phyloP scores from a whole-genome alignment of 2,329 filamentous ascomycete species.

The Chaetomium globosum region DNA sequence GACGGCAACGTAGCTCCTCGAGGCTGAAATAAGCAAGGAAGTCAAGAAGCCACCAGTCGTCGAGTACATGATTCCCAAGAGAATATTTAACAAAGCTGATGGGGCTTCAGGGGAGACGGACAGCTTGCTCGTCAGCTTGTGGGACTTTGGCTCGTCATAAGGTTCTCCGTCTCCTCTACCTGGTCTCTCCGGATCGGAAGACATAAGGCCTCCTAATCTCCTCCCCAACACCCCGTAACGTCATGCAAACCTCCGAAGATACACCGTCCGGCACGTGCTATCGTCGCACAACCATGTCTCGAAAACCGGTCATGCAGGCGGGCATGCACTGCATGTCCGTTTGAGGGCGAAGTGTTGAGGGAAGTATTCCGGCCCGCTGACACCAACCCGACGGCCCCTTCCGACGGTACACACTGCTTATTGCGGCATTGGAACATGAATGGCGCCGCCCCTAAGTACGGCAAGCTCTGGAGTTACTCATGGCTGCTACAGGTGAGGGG shows the following conservation, averaged over 20 bases:
- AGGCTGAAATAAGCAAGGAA: conserved; percentile 79
- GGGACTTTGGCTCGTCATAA: conserved; percentile 54
- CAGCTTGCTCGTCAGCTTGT: conserved; percentile 61
- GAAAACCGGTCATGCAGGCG: neutral
- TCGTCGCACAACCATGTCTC: conserved; percentile 1
- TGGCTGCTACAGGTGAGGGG: conserved; percentile 1
- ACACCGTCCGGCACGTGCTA: conserved; percentile 3
- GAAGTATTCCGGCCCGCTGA: neutral
- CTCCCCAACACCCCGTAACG: neutral
- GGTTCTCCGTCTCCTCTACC: neutral
- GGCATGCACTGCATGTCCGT: neutral
- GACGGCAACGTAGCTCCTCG: conserved; percentile 65
- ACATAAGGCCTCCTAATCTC: neutral
- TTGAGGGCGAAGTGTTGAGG: neutral
- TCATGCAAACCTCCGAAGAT: neutral
- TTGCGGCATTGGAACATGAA: neutral
- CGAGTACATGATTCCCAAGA: conserved; percentile 92
- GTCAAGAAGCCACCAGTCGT: conserved; percentile 85
- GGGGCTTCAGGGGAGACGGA: conserved; percentile 50
- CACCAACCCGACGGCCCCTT: conserved; percentile 4
- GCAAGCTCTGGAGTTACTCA: neutral
- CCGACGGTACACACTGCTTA: neutral
- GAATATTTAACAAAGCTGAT: conserved; percentile 66
- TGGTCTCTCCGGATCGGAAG: neutral
- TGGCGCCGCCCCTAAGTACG: conserved; percentile 12